Evolutionary conservation across 495 filamentous ascomycete species (phyloP), one percentile per base, ranked within the genome.

Genomic region (Penicillium chermesinum): DNA sequence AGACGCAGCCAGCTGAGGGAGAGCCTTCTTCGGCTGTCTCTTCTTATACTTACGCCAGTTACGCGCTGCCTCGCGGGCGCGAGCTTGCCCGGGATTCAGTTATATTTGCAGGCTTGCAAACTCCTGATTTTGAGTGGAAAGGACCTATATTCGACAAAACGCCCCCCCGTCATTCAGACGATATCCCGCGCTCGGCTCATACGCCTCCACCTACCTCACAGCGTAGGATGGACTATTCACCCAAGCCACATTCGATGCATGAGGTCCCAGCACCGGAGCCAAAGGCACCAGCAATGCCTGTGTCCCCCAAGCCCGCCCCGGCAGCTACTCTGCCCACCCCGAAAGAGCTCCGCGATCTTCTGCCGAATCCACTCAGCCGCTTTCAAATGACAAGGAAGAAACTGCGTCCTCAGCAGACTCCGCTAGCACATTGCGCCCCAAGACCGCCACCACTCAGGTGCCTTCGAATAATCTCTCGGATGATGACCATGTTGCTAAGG

Each of bases 401-500:
- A 81, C 82, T 12, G 67, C 77, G 15, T 71, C 78, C 1, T 85
- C 84, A 3, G 80, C 77, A 10, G 83, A 81, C 46, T 84, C 85
- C 7, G 79, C 78, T 18, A 85, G 80, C 45, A 87, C 87, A 16
- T 71, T 81, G 46, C 80, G 81, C 39, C 68, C 82, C 0, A 73
- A 65, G 40, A 79, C 82, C 4, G 71, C 73, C 41, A 67, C 69
- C 25, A 52, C 65, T 33, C 50, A 65, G 32, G 55, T 65, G 2
- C 49, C 67, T 2, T 66, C 80, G 30, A 64, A 74, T 4, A 75
- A 83, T 3, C 66, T 91, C 47, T 78, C 85, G 0, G 78, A 87
- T 1, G 93, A 97, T 43, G 85, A 96, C 46, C 93, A 98, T 60
- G 79, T 96, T 9, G 75, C 81, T 20, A 88, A 88, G 65, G 93